A percentile compares a stretch with the other conserved stretches of the same genome.
Conservation (phyloP, 805 yeast genomes). For the Yarrowia yakushimensis region DNA sequence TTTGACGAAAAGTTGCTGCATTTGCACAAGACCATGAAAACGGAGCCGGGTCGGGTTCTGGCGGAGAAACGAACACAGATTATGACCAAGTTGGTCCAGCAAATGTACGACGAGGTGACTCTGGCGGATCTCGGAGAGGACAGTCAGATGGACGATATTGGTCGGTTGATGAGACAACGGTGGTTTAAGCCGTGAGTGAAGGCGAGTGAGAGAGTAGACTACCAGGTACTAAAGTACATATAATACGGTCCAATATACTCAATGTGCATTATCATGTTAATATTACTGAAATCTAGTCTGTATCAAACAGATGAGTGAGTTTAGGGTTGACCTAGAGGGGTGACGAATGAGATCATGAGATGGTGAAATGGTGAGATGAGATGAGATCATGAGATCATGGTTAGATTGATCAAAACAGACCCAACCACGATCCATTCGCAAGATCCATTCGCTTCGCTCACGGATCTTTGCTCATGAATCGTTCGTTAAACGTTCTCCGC, state of each 20-base stretch:
- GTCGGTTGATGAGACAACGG: background rate
- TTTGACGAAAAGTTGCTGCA: conserved; percentile 37
- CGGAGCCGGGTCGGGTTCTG: conserved; percentile 30
- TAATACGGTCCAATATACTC: too few relatives aligned
- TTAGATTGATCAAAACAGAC: too few relatives aligned
- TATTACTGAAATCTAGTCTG: background rate
- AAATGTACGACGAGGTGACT: conserved; percentile 6
- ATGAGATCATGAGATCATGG: too few relatives aligned
- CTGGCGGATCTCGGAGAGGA: background rate
- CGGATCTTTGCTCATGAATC: background rate
- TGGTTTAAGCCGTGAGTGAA: background rate
- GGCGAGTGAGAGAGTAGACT: too few relatives aligned
- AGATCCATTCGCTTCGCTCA: background rate
- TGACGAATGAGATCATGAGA: too few relatives aligned
- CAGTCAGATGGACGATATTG: background rate
- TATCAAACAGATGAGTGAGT: background rate
- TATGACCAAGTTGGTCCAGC: conserved; percentile 29
- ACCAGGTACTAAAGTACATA: too few relatives aligned
- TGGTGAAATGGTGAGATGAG: too few relatives aligned
- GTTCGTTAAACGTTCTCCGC: background rate
- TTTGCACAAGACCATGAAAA: conserved; percentile 34
- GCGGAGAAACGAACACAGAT: conserved; percentile 29
- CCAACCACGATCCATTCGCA: too few relatives aligned
- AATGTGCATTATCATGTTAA: background rate
- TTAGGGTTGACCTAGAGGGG: too few relatives aligned